phyloP scores from a whole-genome alignment of 2,329 filamentous ascomycete genomes.

The Colletotrichum shisoi region DNA sequence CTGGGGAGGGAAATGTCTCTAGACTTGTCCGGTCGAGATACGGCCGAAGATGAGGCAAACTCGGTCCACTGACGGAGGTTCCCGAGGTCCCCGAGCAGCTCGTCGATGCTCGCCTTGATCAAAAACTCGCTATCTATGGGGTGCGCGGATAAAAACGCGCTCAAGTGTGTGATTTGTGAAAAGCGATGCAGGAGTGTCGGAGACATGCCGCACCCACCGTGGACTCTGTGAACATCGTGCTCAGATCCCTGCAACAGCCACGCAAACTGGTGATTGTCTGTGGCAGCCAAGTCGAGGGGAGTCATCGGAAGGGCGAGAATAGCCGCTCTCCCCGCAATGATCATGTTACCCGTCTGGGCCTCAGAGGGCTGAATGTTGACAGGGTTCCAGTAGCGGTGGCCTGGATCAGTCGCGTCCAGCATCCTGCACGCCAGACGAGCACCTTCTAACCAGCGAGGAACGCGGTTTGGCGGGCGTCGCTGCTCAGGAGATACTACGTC shows the following conservation, averaged over 20 bases:
- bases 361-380: conserved; percentile 48
- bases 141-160: conserved; percentile 44
- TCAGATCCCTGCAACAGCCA: conserved; percentile 52
- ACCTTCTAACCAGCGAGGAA: conserved; percentile 52
- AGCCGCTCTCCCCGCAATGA: conserved; percentile 52
- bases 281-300: conserved; percentile 43
- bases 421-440: conserved; percentile 50
- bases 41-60: not conserved
- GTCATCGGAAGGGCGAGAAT: conserved; percentile 54
- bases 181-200: conserved; percentile 51
- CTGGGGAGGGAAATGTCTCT: conserved; percentile 6
- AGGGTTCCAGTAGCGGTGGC: conserved; percentile 49
- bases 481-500: conserved; percentile 49
- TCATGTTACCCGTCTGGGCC: conserved; percentile 50
- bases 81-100: conserved; percentile 44
- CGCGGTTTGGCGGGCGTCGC: conserved; percentile 46
- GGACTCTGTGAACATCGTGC: conserved; percentile 50
- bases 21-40: not conserved
- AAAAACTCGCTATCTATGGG: conserved; percentile 14
- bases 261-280: conserved; percentile 48
- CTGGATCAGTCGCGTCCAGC: conserved; percentile 49
- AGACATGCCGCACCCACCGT: conserved; percentile 54
- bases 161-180: conserved; percentile 51
- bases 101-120: conserved; percentile 40
- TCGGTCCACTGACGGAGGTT: conserved; percentile 33